A percentile compares a stretch with the other conserved stretches of the same genome.
These are phyloP conservation scores for Colletotrichum lentis DNA, from an alignment of 2,329 filamentous ascomycete species.

Conservation along the genomic window DNA sequence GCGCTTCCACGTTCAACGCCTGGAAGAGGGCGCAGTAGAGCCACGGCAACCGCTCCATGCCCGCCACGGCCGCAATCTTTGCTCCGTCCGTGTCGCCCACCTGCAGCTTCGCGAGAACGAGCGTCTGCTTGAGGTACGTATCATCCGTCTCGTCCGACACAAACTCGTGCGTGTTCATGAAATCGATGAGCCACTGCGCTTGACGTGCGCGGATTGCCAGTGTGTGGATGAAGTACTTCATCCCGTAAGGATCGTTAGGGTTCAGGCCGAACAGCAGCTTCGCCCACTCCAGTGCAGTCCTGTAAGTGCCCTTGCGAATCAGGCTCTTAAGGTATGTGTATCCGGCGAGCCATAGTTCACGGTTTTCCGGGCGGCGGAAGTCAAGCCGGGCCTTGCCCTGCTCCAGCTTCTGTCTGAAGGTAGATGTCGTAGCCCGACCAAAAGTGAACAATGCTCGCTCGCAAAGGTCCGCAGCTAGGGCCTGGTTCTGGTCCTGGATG, in stretches of 20 bases:
- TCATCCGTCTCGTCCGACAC: conserved; percentile 51
- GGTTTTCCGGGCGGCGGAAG: conserved; percentile 84
- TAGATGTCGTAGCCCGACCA: conserved; percentile 84
- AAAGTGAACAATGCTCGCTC: conserved; percentile 93
- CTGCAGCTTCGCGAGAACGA: conserved; percentile 79
- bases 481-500: conserved; percentile 88
- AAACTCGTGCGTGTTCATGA: conserved; percentile 63
- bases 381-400: conserved; percentile 82
- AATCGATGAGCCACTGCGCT: conserved; percentile 76
- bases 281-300: conserved; percentile 92
- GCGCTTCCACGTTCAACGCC: conserved; percentile 79
- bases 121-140: conserved; percentile 78
- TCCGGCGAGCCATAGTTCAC: conserved; percentile 89
- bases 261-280: conserved; percentile 83
- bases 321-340: conserved; percentile 90
- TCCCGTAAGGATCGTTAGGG: conserved; percentile 81
- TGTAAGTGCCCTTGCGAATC: conserved; percentile 88
- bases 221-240: conserved; percentile 82
- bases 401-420: conserved; percentile 78
- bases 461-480: conserved; percentile 84
- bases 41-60: conserved; percentile 83
- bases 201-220: conserved; percentile 84
- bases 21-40: conserved; percentile 82
- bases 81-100: conserved; percentile 69
- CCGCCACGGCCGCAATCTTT: conserved; percentile 68